These are phyloP conservation scores for Nicotiana noctiflora DNA, from an alignment of 257 asterid genomes.

Conservation along the genomic window DNA sequence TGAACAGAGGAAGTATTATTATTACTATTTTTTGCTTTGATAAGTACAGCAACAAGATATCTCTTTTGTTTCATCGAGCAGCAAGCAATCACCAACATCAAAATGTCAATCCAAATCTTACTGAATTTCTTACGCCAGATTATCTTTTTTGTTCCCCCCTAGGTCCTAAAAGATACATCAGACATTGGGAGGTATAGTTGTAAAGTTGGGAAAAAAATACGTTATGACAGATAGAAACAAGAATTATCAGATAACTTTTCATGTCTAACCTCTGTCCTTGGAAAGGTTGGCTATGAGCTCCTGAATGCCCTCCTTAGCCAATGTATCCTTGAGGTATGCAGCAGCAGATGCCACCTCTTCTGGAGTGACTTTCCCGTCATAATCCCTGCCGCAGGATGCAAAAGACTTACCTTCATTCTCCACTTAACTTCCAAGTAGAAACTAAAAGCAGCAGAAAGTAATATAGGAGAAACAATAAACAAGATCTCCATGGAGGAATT, in stretches of 20 bases:
- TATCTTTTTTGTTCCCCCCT: not conserved
- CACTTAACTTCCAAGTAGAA: not conserved
- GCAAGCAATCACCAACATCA: not conserved
- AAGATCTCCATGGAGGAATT: not conserved
- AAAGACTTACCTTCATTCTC: slow-evolving; percentile 1
- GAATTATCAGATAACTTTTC: slow-evolving; percentile 4
- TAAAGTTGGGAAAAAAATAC: not conserved
- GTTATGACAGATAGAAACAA: not conserved
- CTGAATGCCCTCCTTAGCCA: slow-evolving; percentile 86
- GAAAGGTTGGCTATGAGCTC: slow-evolving; percentile 77
- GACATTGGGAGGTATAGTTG: not conserved
- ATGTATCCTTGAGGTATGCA: slow-evolving; percentile 81
- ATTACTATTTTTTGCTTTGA: not conserved
- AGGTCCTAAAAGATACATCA: not conserved
- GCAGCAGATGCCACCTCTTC: slow-evolving; percentile 99
- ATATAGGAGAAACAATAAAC: not conserved
- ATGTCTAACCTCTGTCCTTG: slow-evolving; percentile 78
- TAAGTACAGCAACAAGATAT: not conserved
- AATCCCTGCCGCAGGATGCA: slow-evolving; percentile 48
- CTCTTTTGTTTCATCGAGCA: not conserved
- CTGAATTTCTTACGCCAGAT: not conserved
- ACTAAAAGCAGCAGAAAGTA: not conserved
- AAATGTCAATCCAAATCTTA: not conserved
- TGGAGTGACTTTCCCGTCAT: slow-evolving; percentile 93
- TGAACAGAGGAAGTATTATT: not conserved